These are phyloP conservation scores for Plasmodium knowlesi DNA, from an alignment of 169 alveolate genomes.

Conservation along the genomic window DNA sequence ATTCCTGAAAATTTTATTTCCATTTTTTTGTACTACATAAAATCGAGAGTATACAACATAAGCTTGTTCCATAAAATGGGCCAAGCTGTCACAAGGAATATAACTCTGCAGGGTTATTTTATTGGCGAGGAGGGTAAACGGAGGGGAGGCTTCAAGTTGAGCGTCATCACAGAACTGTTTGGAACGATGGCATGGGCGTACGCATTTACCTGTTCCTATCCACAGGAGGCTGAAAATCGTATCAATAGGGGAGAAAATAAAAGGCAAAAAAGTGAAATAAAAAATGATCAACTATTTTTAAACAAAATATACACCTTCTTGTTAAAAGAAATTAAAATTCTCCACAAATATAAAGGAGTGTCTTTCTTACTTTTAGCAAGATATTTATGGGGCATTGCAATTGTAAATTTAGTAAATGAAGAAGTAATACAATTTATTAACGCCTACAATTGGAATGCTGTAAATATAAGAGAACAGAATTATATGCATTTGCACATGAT, in stretches of 20 bases:
- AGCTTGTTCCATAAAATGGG: slow-evolving; percentile 47
- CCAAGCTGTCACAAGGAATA: not conserved
- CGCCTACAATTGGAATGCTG: slow-evolving; percentile 48
- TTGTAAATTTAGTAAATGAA: slow-evolving; percentile 44
- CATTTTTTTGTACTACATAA: slow-evolving; percentile 52
- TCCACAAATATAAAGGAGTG: slow-evolving; percentile 17
- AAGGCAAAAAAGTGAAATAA: not conserved
- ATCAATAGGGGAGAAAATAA: not conserved
- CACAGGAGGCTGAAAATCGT: not conserved
- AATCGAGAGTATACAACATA: slow-evolving; percentile 66
- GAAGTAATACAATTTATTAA: slow-evolving; percentile 35
- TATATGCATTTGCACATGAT: slow-evolving; percentile 73
- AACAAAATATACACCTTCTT: slow-evolving; percentile 27
- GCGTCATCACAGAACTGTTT: slow-evolving; percentile 44
- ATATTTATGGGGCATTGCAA: slow-evolving; percentile 71
- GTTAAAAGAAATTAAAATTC: slow-evolving; percentile 53
- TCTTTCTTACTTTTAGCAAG: slow-evolving; percentile 58
- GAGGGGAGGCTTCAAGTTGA: slow-evolving; percentile 16
- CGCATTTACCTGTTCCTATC: slow-evolving; percentile 50
- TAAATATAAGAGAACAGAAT: slow-evolving; percentile 39
- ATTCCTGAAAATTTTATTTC: slow-evolving; percentile 71
- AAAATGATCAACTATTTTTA: slow-evolving; percentile 33
- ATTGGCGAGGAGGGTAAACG: not conserved
- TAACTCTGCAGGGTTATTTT: slow-evolving; percentile 35
- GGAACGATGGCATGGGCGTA: slow-evolving; percentile 76